A percentile compares a stretch with the other conserved stretches of the same genome.
These are phyloP conservation scores for Psophocarpus tetragonolobus DNA, from an alignment of 306 rosid genomes.

Conservation along the genomic window DNA sequence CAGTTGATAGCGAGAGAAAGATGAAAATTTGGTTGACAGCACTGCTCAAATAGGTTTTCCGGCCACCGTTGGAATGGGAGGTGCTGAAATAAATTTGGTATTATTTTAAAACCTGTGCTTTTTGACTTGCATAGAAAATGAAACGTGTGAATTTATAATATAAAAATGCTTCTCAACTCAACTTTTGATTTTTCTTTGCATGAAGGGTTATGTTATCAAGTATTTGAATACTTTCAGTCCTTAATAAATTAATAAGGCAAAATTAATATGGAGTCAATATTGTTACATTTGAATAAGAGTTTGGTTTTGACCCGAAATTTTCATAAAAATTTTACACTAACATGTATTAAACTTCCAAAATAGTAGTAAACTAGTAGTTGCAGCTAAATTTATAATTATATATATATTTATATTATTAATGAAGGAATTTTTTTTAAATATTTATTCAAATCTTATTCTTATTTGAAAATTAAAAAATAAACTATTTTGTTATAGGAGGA, in stretches of 20 bases:
- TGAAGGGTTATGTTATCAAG: neutral
- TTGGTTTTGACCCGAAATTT: neutral
- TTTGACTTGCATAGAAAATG: neutral
- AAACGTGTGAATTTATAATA: neutral
- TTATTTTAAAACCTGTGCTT: neutral
- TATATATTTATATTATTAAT: no score
- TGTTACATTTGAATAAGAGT: neutral
- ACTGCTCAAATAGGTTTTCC: neutral
- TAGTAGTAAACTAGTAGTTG: neutral
- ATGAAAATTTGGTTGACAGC: neutral
- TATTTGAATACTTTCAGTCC: neutral
- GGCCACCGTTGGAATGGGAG: slow-evolving; percentile 25
- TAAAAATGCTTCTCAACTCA: neutral
- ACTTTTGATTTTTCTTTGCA: neutral
- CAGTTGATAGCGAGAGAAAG: neutral
- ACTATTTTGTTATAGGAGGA: no score
- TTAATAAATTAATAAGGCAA: neutral
- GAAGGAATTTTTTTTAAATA: no score
- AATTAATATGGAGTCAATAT: neutral
- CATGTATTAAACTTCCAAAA: neutral
- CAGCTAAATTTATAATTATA: neutral
- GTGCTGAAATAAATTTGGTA: neutral
- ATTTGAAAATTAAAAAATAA: no score
- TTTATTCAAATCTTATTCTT: no score
- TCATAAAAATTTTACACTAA: neutral